Conservation (phyloP, 768 basidiomycete species). For the Lyophyllum semitale region DNA sequence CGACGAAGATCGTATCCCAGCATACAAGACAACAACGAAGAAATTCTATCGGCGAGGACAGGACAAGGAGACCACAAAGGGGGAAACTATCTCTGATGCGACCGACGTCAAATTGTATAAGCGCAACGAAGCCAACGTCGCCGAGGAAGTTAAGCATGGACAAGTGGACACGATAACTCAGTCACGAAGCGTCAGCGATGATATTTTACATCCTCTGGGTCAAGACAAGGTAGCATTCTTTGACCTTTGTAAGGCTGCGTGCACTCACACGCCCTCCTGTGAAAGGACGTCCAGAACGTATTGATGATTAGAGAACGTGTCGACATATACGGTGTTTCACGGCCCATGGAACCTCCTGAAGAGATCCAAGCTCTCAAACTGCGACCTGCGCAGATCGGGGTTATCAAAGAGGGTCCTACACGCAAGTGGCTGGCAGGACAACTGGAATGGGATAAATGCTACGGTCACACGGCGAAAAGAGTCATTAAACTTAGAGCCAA, state of each 20-base stretch:
- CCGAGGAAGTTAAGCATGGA: conserved; percentile 27
- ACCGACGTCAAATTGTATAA: conserved; percentile 28
- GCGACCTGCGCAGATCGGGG: conserved; percentile 57
- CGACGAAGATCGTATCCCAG: background rate
- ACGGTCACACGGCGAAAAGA: conserved; percentile 37
- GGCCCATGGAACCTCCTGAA: conserved; percentile 63
- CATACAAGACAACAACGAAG: conserved; percentile 6
- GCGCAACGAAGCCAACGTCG: conserved; percentile 26
- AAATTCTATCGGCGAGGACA: background rate
- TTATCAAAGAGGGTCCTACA: conserved; percentile 74
- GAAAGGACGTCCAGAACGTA: conserved; percentile 24
- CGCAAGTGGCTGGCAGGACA: conserved; percentile 68
- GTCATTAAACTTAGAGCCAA: conserved; percentile 45
- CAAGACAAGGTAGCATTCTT: background rate
- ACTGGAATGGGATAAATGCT: conserved; percentile 61
- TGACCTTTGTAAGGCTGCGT: background rate
- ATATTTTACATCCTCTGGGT: background rate
- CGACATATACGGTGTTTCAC: conserved; percentile 54
- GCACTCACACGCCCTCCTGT: background rate
- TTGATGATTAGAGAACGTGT: conserved; percentile 76
- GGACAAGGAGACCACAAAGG: background rate
- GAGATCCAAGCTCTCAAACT: conserved; percentile 57
- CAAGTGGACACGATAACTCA: conserved; percentile 18
- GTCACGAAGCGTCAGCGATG: conserved; percentile 5
- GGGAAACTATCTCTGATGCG: background rate